A percentile compares a stretch with the other conserved stretches of the same genome.
These are phyloP conservation scores for Prosopis cineraria DNA, from an alignment of 306 rosid genomes.

Conservation along the genomic window DNA sequence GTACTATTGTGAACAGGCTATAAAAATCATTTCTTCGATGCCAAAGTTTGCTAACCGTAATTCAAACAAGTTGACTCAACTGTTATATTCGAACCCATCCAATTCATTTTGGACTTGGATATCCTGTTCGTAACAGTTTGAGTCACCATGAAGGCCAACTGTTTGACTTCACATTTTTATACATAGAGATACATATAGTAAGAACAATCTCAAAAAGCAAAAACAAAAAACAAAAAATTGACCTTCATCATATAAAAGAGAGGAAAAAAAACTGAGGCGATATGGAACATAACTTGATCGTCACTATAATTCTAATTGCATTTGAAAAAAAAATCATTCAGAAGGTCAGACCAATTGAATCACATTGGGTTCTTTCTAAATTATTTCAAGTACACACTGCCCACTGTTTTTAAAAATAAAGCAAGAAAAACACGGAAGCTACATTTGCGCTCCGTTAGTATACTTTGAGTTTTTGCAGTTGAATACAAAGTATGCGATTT, in stretches of 20 bases:
- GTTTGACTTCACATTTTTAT: not conserved
- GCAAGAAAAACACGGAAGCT: not conserved
- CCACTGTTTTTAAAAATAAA: not conserved
- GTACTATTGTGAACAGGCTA: conserved; percentile 20
- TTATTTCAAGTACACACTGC: not conserved
- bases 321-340: not conserved
- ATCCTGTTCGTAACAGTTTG: not conserved
- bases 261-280: not conserved
- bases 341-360: not conserved
- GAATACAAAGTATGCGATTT: not conserved
- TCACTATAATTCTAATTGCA: not conserved
- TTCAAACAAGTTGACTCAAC: not conserved
- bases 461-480: not conserved
- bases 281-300: not conserved
- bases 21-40: conserved; percentile 18
- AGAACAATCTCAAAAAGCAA: not conserved
- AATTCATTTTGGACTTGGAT: not conserved
- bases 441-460: not conserved
- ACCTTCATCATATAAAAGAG: not conserved
- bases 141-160: not conserved
- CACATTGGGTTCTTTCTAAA: not conserved
- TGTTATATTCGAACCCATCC: not conserved
- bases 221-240: too few relatives aligned
- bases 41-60: not conserved
- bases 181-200: not conserved